phyloP scores from a whole-genome alignment of 208 protist species.

The Leptomonas seymouri region DNA sequence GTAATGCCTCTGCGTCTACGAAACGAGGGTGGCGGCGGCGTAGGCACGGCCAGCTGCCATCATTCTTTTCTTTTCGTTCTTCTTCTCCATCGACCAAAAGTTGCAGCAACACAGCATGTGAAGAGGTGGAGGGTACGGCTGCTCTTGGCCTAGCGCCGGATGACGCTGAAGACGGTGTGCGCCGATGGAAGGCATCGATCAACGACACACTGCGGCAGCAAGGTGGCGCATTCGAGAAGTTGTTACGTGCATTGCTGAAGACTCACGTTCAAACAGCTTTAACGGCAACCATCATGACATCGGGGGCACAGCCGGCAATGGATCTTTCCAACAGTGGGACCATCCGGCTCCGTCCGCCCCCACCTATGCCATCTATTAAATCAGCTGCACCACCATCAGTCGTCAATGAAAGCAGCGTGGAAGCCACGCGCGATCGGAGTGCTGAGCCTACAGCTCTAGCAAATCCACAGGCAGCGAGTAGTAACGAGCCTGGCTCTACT shows the following conservation, averaged over 20 bases:
- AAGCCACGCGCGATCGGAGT: too few species aligned
- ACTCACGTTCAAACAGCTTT: neutral
- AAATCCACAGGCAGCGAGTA: too few species aligned
- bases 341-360: neutral
- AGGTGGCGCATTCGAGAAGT: conserved; percentile 3
- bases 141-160: neutral
- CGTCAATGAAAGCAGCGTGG: too few species aligned
- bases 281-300: neutral
- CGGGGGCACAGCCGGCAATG: neutral
- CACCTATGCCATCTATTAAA: neutral
- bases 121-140: neutral
- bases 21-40: neutral
- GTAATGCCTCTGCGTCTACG: neutral
- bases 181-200: conserved; percentile 6
- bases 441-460: too few species aligned
- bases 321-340: neutral
- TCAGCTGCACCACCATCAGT: neutral
- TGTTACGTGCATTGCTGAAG: neutral
- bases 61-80: neutral
- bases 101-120: neutral
- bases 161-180: neutral
- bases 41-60: neutral
- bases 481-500: too few species aligned
- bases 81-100: neutral
- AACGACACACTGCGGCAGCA: neutral